Conservation (phyloP, 2,329 filamentous ascomycete genomes). For the Neobulgaria alba region DNA sequence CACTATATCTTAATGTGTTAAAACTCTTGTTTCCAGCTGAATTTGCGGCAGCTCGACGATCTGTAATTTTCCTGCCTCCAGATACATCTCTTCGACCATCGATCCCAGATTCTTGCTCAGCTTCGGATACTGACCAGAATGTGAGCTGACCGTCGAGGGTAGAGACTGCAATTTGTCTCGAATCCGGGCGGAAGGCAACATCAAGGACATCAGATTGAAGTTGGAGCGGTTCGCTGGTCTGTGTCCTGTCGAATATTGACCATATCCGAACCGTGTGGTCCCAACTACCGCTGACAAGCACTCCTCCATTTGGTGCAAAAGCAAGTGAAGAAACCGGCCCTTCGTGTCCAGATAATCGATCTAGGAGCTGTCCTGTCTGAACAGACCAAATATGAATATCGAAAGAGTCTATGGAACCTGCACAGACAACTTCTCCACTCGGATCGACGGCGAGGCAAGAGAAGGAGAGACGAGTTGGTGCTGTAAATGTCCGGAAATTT, state of each 20-base stretch:
- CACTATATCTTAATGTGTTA: constrained; percentile 79
- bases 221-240: constrained; percentile 90
- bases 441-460: constrained; percentile 94
- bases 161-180: constrained; percentile 81
- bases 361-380: constrained; percentile 89
- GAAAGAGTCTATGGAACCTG: constrained; percentile 90
- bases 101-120: constrained; percentile 74
- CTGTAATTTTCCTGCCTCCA: constrained; percentile 79
- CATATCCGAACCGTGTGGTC: constrained; percentile 92
- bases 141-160: constrained; percentile 89
- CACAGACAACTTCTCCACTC: constrained; percentile 91
- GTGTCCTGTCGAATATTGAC: constrained; percentile 89
- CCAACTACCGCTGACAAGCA: constrained; percentile 89
- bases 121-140: constrained; percentile 90
- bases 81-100: constrained; percentile 90
- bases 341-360: constrained; percentile 85
- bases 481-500: constrained; percentile 96
- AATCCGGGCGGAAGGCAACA: constrained; percentile 82
- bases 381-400: constrained; percentile 99
- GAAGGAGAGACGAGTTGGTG: constrained; percentile 83
- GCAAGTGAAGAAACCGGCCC: constrained; percentile 82
- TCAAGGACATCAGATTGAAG: constrained; percentile 85
- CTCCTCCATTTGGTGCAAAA: constrained; percentile 79
- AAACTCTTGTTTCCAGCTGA: constrained; percentile 86
- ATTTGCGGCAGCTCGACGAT: constrained; percentile 86